Conservation (phyloP, 352 stramenopile genomes). For the Globisporangium barbulae region DNA sequence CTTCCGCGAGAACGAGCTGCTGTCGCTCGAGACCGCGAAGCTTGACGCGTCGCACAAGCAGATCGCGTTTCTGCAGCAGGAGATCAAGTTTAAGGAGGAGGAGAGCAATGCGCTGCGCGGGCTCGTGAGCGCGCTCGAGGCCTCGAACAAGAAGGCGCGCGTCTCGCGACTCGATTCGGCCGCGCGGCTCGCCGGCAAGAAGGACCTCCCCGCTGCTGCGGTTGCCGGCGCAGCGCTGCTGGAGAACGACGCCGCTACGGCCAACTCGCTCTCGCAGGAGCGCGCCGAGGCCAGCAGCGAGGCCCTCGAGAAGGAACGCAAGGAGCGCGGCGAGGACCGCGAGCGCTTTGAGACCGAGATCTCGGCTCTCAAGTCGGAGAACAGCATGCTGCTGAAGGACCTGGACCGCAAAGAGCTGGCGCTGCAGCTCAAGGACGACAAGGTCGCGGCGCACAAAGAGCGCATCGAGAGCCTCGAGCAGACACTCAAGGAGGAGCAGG, state of each 20-base stretch:
- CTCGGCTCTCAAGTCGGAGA: slow-evolving; percentile 62
- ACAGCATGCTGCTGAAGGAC: slow-evolving; percentile 70
- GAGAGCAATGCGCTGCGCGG: slow-evolving; percentile 69
- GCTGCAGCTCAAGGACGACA: slow-evolving; percentile 61
- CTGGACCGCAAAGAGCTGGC: slow-evolving; percentile 66
- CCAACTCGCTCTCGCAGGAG: slow-evolving; percentile 3
- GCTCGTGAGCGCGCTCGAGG: slow-evolving; percentile 71
- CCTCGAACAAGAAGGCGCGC: slow-evolving; percentile 80
- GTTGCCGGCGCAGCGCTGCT: slow-evolving; percentile 27
- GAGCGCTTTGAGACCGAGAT: slow-evolving; percentile 50
- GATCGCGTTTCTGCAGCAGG: slow-evolving; percentile 78
- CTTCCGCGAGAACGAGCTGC: slow-evolving; percentile 82
- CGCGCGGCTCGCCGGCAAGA: slow-evolving; percentile 24
- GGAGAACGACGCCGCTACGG: slow-evolving; percentile 24
- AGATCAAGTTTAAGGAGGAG: slow-evolving; percentile 85
- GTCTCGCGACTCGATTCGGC: slow-evolving; percentile 57
- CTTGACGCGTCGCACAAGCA: slow-evolving; percentile 82
- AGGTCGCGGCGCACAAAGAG: slow-evolving; percentile 57
- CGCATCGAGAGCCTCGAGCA: slow-evolving; percentile 58
- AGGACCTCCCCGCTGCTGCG: slow-evolving; percentile 23
- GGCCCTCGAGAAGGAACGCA: slow-evolving; percentile 37
- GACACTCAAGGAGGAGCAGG: slow-evolving; percentile 58
- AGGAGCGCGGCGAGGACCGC: slow-evolving; percentile 37
- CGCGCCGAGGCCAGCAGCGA: slow-evolving; percentile 19
- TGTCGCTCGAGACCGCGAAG: slow-evolving; percentile 81